Percentiles rank a stretch among this genome's conserved stretches.
These are phyloP conservation scores for Rehmannia glutinosa DNA, from an alignment of 257 asterid genomes.

Conservation along the genomic window DNA sequence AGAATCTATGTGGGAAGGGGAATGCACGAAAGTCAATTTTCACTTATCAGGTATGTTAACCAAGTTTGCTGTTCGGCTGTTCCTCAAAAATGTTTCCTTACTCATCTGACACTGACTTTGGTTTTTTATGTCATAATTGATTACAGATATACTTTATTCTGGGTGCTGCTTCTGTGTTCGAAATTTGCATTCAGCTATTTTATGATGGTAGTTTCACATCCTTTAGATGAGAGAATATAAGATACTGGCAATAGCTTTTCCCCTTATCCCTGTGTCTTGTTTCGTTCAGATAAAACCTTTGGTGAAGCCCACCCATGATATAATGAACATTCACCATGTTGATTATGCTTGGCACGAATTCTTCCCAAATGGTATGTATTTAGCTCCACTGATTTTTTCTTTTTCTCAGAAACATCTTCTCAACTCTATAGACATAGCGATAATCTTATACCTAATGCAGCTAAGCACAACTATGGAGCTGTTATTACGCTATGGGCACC, in stretches of 20 bases:
- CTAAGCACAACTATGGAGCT: slow-evolving; percentile 64
- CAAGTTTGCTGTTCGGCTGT: slow-evolving; percentile 11
- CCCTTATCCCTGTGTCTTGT: slow-evolving; percentile 19
- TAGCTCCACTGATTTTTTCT: not conserved
- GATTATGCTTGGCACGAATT: slow-evolving; percentile 93
- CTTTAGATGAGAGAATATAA: slow-evolving; percentile 6
- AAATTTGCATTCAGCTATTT: slow-evolving; percentile 81
- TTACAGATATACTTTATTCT: slow-evolving; percentile 84
- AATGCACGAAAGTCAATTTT: slow-evolving; percentile 94
- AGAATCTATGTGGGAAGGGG: slow-evolving; percentile 97
- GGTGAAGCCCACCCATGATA: slow-evolving; percentile 75
- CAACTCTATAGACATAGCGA: slow-evolving; percentile 14
- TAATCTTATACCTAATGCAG: slow-evolving; percentile 47
- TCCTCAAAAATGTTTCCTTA: slow-evolving; percentile 6
- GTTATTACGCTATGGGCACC: slow-evolving; percentile 82
- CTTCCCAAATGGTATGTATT: slow-evolving; percentile 70
- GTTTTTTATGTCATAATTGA: slow-evolving; percentile 10
- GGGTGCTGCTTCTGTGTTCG: slow-evolving; percentile 79
- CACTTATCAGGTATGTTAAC: slow-evolving; percentile 76
- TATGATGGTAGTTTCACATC: slow-evolving; percentile 58
- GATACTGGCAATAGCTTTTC: not conserved
- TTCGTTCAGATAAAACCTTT: slow-evolving; percentile 81
- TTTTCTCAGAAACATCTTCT: slow-evolving; percentile 14
- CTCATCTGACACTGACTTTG: slow-evolving; percentile 19
- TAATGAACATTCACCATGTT: slow-evolving; percentile 64